These are phyloP conservation scores for Leccinum boreale DNA, from an alignment of 768 basidiomycete genomes.

Conservation along the genomic window DNA sequence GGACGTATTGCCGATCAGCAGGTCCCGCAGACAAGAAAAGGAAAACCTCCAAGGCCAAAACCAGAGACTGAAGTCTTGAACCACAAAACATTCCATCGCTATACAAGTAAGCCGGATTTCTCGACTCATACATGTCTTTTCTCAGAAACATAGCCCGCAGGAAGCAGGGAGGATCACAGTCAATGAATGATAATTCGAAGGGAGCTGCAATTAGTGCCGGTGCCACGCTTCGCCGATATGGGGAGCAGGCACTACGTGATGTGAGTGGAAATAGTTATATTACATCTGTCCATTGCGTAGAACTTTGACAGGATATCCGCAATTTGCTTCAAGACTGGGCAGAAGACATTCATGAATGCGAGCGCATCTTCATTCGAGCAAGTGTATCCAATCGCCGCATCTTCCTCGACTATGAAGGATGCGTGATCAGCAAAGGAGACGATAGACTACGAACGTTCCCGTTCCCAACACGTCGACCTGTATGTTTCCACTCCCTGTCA, in stretches of 20 bases:
- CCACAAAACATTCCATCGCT: conserved; percentile 97
- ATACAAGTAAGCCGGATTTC: conserved; percentile 72
- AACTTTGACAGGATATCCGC: conserved; percentile 71
- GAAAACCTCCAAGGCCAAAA: conserved; percentile 62
- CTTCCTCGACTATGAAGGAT: conserved; percentile 86
- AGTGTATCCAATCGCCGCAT: conserved; percentile 83
- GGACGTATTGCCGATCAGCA: conserved; percentile 49
- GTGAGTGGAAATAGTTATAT: conserved; percentile 42
- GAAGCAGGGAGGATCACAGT: conserved; percentile 97
- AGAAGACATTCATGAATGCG: conserved; percentile 82
- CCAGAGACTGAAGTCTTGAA: conserved; percentile 77
- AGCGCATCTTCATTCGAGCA: conserved; percentile 89
- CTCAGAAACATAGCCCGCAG: conserved; percentile 68
- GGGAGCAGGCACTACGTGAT: conserved; percentile 89
- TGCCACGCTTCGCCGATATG: conserved; percentile 89
- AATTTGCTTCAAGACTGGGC: conserved; percentile 80
- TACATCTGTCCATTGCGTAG: background rate
- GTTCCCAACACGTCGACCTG: conserved; percentile 94
- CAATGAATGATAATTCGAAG: conserved; percentile 88
- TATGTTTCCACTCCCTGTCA: conserved; percentile 35
- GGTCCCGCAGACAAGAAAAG: conserved; percentile 42
- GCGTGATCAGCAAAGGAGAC: conserved; percentile 75
- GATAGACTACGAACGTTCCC: conserved; percentile 85
- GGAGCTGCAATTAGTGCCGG: conserved; percentile 92
- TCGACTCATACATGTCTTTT: conserved; percentile 1